Conservation (phyloP, 441 rosid species). For the Isatis lusitanica region DNA sequence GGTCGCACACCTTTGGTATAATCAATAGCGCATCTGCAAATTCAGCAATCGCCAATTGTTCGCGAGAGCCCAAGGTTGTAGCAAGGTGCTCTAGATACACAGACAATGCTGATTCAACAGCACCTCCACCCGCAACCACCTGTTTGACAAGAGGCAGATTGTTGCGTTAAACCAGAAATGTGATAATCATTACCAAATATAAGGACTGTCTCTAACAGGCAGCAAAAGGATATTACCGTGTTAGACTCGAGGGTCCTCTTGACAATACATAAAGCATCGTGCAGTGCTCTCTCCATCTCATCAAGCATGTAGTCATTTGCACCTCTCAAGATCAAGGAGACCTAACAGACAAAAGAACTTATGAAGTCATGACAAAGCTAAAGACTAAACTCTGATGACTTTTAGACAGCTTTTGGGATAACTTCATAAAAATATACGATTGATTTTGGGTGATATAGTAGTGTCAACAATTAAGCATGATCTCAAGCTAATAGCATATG, state of each 20-base stretch:
- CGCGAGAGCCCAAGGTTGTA: slow-evolving; percentile 91
- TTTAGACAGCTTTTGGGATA: background rate
- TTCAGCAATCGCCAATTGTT: slow-evolving; percentile 96
- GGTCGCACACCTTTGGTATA: slow-evolving; percentile 84
- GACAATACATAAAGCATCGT: slow-evolving; percentile 83
- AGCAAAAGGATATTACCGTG: slow-evolving; percentile 49
- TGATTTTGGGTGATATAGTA: background rate
- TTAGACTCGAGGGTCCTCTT: slow-evolving; percentile 97
- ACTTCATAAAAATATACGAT: background rate
- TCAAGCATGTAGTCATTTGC: slow-evolving; percentile 99
- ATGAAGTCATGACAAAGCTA: background rate
- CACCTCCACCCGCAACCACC: slow-evolving; percentile 99
- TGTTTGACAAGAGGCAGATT: slow-evolving; percentile 36
- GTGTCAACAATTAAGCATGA: background rate
- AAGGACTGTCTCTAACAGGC: background rate
- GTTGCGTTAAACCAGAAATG: background rate
- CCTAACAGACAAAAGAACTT: slow-evolving; percentile 46
- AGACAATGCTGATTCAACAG: slow-evolving; percentile 92
- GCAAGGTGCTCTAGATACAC: slow-evolving; percentile 96
- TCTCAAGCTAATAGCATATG: slow-evolving; percentile 4
- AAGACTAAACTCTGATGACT: background rate
- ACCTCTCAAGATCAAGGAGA: slow-evolving; percentile 92
- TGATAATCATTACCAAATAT: background rate
- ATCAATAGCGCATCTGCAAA: slow-evolving; percentile 90
- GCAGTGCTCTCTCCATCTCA: slow-evolving; percentile 97